phyloP scores from a whole-genome alignment of 1,139 yeast species.

The Geotrichum carabidarum region DNA sequence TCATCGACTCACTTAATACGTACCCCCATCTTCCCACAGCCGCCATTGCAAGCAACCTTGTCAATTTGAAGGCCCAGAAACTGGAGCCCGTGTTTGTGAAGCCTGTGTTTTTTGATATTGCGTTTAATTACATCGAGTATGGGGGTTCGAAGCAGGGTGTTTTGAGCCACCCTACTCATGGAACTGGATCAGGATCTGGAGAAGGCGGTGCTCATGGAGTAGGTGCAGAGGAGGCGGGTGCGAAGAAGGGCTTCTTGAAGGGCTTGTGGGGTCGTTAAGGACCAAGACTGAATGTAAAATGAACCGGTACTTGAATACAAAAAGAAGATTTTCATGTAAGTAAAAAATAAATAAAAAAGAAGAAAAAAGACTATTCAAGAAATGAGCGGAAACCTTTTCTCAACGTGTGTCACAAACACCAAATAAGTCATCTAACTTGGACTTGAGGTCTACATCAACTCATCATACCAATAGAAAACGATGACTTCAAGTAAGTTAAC shows the following conservation, averaged over 20 bases:
- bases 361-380: neutral
- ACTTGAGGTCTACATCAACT: too few species aligned
- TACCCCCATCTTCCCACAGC: conserved; percentile 34
- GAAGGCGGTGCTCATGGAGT: too few species aligned
- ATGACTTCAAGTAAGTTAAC: too few species aligned
- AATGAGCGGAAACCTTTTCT: neutral
- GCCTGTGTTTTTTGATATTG: conserved; percentile 87
- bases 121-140: conserved; percentile 70
- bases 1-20: conserved; percentile 51
- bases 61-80: conserved; percentile 43
- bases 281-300: neutral
- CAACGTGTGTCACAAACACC: too few species aligned
- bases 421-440: too few species aligned
- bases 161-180: neutral
- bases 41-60: conserved; percentile 43
- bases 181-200: too few species aligned
- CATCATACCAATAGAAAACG: too few species aligned
- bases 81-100: conserved; percentile 63
- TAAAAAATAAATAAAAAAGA: neutral
- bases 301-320: too few species aligned
- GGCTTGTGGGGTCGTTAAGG: conserved; percentile 18
- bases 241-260: conserved; percentile 13
- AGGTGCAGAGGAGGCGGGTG: too few species aligned
- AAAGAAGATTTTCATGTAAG: too few species aligned
- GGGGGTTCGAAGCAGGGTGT: conserved; percentile 21